Base-by-base conservation (phyloP, 2,329 filamentous ascomycete species). In the Cryphonectria japonica region DNA sequence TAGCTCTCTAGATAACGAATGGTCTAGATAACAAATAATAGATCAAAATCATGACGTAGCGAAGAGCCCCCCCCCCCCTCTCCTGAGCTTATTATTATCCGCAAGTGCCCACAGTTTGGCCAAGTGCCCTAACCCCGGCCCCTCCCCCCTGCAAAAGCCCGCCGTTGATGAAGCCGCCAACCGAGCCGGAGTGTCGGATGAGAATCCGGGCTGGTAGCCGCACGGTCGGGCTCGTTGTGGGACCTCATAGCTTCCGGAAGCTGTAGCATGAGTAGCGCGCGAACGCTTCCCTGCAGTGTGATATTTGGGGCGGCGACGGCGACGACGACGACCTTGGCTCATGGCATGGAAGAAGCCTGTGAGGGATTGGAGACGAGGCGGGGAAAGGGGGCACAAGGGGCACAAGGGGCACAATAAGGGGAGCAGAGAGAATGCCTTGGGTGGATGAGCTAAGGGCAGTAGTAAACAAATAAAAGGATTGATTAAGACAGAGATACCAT, bases 121-220 rank as follows among this genome's bases (percentile, higher is more conserved):
- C 22, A 50, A n/a, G 8, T 50, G 22, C 22, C 46, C 22, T 50
- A 3, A n/a, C 22, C 46, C 6, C 22, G 14, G 37, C 34, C 22
- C 61, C 16, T 16, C 22, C 26, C 54, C 61, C 61, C 61, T 64
- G 39, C 60, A 19, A 63, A 63, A 63, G 34, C 32, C 32, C 60
- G 41, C 61, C 37, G 13, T 41, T 14, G 26, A 26, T 14, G 34
- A 41, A 37, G 37, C 61, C 39, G 61, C 26, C 34, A 41, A 22
- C 34, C 61, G 61, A 41, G 32, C n/a, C 61, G 61, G 61, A 64
- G 61, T 39, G 61, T 46, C 61, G 61, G 61, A 26, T 64, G n/a
- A 19, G 41, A 46, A 26, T 41, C 32, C 39, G 61, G n/a, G 16
- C 41, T 39, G 34, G 14, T 19, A 32, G 26, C 61, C 41, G 41